These are phyloP conservation scores for Neonectria faginata DNA, from an alignment of 2,329 filamentous ascomycete species.

Conservation along the genomic window DNA sequence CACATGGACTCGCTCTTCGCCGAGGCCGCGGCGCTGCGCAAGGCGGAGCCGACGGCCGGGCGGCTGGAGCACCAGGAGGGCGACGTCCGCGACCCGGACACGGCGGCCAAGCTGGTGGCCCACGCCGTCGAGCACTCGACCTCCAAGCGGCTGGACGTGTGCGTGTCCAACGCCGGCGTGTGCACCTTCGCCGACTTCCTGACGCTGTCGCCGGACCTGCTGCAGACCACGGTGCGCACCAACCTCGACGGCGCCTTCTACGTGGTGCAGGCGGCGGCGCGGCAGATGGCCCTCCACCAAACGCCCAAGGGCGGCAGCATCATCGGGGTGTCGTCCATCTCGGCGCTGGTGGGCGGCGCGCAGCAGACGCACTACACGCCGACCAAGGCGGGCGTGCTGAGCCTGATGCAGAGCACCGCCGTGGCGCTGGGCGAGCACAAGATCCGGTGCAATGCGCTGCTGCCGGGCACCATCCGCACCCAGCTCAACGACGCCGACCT, in stretches of 20 bases:
- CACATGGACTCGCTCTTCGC: constrained; percentile 66
- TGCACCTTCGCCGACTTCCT: constrained; percentile 91
- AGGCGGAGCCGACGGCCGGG: constrained; percentile 59
- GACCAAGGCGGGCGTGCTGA: constrained; percentile 85
- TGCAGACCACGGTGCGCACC: constrained; percentile 77
- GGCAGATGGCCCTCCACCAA: constrained; percentile 78
- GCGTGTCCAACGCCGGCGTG: constrained; percentile 89
- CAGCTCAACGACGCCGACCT: constrained; percentile 88
- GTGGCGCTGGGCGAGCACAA: constrained; percentile 80
- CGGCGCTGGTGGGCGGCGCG: constrained; percentile 81
- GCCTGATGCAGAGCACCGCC: constrained; percentile 85
- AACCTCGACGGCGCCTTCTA: constrained; percentile 94
- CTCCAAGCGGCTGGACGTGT: constrained; percentile 74
- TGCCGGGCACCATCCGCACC: constrained; percentile 86
- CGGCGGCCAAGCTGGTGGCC: constrained; percentile 75
- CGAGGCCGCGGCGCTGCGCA: constrained; percentile 61
- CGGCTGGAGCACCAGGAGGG: constrained; percentile 76
- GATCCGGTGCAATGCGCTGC: constrained; percentile 84
- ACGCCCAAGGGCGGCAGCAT: constrained; percentile 79
- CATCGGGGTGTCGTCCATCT: constrained; percentile 80
- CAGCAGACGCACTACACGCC: constrained; percentile 88
- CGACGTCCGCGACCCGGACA: constrained; percentile 81
- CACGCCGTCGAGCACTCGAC: constrained; percentile 71
- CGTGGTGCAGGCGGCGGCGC: constrained; percentile 84
- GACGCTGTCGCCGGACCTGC: constrained; percentile 76